Conservation (phyloP, 768 basidiomycete species). For the Tricholoma matsutake region DNA sequence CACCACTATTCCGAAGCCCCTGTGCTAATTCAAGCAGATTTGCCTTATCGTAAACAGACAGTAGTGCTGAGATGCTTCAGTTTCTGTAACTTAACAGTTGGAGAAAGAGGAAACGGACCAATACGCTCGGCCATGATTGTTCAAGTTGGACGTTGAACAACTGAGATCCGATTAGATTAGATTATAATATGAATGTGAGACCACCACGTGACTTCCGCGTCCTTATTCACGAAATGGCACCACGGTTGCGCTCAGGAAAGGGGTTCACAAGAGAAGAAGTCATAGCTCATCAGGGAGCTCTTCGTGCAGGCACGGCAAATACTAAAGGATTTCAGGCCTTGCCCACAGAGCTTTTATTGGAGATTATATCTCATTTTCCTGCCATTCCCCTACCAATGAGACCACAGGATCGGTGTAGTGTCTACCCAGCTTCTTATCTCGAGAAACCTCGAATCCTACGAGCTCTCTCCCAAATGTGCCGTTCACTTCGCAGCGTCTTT, state of each 20-base stretch:
- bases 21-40: conserved; percentile 85
- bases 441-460: conserved; percentile 10
- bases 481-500: conserved; percentile 14
- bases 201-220: background rate
- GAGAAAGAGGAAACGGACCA: background rate
- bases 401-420: background rate
- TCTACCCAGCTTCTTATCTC: conserved; percentile 5
- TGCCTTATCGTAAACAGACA: conserved; percentile 97
- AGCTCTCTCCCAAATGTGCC: conserved; percentile 18
- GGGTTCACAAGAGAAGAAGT: background rate
- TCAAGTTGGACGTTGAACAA: background rate
- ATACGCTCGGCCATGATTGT: background rate
- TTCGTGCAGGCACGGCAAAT: conserved; percentile 15
- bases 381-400: conserved; percentile 13
- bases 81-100: background rate
- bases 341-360: conserved; percentile 23
- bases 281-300: background rate
- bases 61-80: conserved; percentile 55
- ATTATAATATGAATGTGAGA: background rate
- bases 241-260: background rate
- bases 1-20: conserved; percentile 76
- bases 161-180: background rate
- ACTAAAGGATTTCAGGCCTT: conserved; percentile 17
- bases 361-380: conserved; percentile 20
- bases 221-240: too few species aligned